These are phyloP conservation scores for Elymus sibiricus DNA, from an alignment of 176 grass and related monocot genomes.

Conservation along the genomic window DNA sequence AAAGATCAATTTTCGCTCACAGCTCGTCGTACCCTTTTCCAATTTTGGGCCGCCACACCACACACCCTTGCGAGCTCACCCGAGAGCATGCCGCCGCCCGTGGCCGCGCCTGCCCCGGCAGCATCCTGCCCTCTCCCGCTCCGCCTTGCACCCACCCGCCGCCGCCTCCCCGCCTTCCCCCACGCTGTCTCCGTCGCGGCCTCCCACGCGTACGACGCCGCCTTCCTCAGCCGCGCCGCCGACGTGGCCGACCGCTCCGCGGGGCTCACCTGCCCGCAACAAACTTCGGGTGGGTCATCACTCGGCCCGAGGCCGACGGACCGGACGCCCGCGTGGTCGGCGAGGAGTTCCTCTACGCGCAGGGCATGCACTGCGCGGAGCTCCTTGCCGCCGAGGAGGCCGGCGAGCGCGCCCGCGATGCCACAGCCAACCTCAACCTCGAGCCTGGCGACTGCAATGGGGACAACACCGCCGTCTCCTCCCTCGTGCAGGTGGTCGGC, in stretches of 20 bases:
- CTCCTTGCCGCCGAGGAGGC: no score
- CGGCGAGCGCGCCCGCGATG: no score
- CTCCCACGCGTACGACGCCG: constrained; percentile 32
- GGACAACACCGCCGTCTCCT: no score
- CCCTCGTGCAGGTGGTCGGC: no score
- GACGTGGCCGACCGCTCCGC: constrained; percentile 78
- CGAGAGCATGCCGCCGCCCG: constrained; percentile 7
- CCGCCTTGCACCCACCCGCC: neutral
- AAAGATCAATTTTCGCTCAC: neutral
- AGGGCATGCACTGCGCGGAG: no score
- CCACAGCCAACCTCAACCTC: no score
- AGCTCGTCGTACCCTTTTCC: neutral
- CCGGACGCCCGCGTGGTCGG: constrained; percentile 44
- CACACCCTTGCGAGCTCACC: neutral
- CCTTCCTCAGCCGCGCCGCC: constrained; percentile 55
- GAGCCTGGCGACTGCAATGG: no score
- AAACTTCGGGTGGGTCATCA: constrained; percentile 87
- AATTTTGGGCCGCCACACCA: neutral
- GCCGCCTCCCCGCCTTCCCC: neutral
- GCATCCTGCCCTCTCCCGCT: neutral
- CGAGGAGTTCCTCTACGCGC: no score
- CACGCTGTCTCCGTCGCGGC: neutral
- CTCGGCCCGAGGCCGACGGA: constrained; percentile 4
- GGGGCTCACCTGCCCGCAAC: constrained; percentile 74
- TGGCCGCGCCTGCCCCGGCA: neutral